Evolutionary conservation across 352 stramenopile species (phyloP).

Genomic region (Globisporangium recalcitrans): DNA sequence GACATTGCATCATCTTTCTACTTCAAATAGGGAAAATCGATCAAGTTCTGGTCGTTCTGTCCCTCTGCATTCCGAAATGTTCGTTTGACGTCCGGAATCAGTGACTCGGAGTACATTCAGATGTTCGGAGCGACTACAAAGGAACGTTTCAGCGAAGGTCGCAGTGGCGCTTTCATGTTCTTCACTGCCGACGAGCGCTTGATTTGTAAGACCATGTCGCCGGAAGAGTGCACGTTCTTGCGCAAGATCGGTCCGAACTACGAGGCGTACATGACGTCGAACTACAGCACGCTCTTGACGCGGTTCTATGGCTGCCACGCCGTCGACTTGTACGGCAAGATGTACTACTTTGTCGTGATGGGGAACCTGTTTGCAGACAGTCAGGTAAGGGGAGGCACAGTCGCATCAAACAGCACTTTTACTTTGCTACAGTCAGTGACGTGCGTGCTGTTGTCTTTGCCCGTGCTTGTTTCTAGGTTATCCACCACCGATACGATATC

Average conservation of each 20-base stretch:
- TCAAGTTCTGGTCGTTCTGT: slow-evolving; percentile 88
- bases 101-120: slow-evolving; percentile 73
- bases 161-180: slow-evolving; percentile 90
- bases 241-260: slow-evolving; percentile 85
- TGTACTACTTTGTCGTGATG: slow-evolving; percentile 93
- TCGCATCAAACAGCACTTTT: neutral
- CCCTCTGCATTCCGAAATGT: slow-evolving; percentile 84
- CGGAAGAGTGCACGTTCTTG: slow-evolving; percentile 82
- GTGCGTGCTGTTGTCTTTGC: too few species aligned
- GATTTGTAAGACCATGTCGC: slow-evolving; percentile 90
- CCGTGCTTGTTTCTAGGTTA: slow-evolving; percentile 25
- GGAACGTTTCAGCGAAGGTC: slow-evolving; percentile 85
- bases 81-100: slow-evolving; percentile 76
- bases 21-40: slow-evolving; percentile 45
- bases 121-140: slow-evolving; percentile 86
- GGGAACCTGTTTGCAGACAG: slow-evolving; percentile 87
- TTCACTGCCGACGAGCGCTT: slow-evolving; percentile 85
- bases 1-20: neutral
- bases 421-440: too few species aligned
- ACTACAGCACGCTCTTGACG: slow-evolving; percentile 81
- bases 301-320: slow-evolving; percentile 89
- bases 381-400: slow-evolving; percentile 28
- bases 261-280: slow-evolving; percentile 78
- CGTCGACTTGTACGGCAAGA: slow-evolving; percentile 86
- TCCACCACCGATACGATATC: slow-evolving; percentile 90